Percentiles rank a stretch among this genome's conserved stretches.
Conservation (phyloP, 2,329 filamentous ascomycete species). For the Sclerotinia borealis region DNA sequence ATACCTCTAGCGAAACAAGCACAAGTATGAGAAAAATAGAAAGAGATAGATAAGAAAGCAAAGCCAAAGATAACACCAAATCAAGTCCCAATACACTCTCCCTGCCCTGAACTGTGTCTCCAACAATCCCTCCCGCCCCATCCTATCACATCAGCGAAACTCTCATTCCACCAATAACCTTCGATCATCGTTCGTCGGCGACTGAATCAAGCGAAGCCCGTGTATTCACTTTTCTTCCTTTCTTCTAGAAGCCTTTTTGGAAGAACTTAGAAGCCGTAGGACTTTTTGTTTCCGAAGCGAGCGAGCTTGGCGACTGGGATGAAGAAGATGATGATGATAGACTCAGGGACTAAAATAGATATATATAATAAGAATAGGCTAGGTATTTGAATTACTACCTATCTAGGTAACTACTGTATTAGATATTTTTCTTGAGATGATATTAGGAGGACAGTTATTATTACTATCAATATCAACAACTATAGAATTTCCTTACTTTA, state of each 20-base stretch:
- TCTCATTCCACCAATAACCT: neutral
- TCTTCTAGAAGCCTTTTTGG: neutral
- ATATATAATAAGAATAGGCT: too few species aligned
- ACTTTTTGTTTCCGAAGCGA: too few species aligned
- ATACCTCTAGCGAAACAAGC: neutral
- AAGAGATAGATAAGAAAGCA: neutral
- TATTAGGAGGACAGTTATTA: too few species aligned
- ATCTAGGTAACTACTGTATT: too few species aligned
- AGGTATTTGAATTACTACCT: too few species aligned
- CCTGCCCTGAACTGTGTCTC: neutral
- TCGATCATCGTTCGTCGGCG: neutral
- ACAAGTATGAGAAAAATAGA: neutral
- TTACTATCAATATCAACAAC: too few species aligned
- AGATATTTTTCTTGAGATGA: too few species aligned
- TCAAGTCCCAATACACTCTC: neutral
- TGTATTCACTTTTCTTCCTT: too few species aligned
- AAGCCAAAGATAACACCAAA: neutral
- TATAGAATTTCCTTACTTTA: too few species aligned
- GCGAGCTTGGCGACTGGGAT: neutral
- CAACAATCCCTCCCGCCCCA: neutral
- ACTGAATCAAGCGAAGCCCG: neutral
- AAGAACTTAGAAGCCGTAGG: neutral
- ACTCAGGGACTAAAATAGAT: constrained; percentile 2
- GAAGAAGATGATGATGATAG: too few species aligned
- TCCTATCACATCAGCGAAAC: constrained; percentile 2